Conservation (phyloP, 352 stramenopile species). For the Blastocystis sp. region DNA sequence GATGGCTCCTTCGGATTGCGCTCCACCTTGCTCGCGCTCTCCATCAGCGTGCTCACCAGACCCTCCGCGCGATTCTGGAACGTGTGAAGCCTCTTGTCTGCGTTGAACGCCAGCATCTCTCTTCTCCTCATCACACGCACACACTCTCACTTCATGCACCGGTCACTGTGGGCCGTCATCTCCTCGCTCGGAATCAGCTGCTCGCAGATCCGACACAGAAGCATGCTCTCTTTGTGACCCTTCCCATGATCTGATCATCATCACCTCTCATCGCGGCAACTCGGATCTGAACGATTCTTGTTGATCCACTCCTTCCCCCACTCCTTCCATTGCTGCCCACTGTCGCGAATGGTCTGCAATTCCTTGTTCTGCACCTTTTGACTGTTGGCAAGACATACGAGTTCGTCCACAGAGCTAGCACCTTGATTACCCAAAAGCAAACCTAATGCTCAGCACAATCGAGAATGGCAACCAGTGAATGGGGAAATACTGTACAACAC, state of each 20-base stretch:
- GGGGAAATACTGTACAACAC: background rate
- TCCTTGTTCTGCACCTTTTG: background rate
- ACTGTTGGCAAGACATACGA: background rate
- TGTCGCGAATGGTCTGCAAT: background rate
- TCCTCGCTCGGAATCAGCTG: constrained; percentile 1
- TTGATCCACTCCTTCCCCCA: constrained; percentile 27
- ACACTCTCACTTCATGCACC: constrained; percentile 9
- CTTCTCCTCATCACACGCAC: background rate
- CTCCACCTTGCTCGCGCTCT: background rate
- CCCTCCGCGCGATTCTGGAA: background rate
- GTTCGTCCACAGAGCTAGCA: too few relatives aligned
- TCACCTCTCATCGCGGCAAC: background rate
- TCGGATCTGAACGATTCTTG: background rate
- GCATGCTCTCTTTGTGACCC: background rate
- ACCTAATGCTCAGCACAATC: background rate
- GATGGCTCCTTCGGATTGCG: background rate
- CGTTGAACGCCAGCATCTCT: background rate
- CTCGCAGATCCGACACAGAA: constrained; percentile 55
- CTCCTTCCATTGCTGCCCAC: constrained; percentile 8
- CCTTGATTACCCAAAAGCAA: background rate
- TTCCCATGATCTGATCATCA: background rate
- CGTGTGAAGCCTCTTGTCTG: background rate
- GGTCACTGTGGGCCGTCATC: constrained; percentile 1
- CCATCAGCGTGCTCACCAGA: background rate
- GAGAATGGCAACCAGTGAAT: background rate